phyloP scores from a whole-genome alignment of 2,329 filamentous ascomycete genomes.

The Fusarium sp. region DNA sequence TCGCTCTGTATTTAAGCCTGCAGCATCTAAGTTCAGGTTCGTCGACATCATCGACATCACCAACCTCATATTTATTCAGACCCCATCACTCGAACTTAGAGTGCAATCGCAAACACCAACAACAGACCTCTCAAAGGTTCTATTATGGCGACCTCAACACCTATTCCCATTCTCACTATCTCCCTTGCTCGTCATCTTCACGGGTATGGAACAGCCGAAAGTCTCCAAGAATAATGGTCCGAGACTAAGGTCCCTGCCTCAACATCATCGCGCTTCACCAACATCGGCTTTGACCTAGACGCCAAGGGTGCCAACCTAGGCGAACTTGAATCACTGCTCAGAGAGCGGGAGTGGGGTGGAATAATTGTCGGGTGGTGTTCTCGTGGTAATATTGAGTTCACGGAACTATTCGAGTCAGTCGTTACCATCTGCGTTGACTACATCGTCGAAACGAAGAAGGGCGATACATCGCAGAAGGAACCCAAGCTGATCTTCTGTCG shows the following conservation, averaged over 20 bases:
- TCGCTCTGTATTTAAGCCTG: background rate
- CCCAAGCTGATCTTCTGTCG: conserved; percentile 21
- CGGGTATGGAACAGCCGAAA: background rate
- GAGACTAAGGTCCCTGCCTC: background rate
- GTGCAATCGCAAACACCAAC: background rate
- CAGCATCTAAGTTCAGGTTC: fast-evolving
- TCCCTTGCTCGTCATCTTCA: conserved; percentile 8
- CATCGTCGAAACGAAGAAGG: background rate
- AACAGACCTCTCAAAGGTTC: fast-evolving
- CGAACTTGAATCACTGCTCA: background rate
- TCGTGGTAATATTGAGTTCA: conserved; percentile 2
- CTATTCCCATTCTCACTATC: background rate
- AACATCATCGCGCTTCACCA: background rate
- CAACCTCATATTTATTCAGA: fast-evolving
- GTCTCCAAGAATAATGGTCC: conserved; percentile 2
- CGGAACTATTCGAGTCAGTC: conserved; percentile 3
- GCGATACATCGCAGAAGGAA: background rate
- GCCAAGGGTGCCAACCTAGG: background rate
- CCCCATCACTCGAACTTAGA: fast-evolving
- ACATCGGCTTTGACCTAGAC: conserved; percentile 11
- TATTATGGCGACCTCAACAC: background rate
- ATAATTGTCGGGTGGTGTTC: conserved; percentile 13
- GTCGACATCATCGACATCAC: too few species aligned
- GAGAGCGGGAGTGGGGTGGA: background rate
- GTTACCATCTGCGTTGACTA: background rate